Evolutionary conservation across 2,329 filamentous ascomycete species (phyloP).

Genomic region (Fusarium subglutinans): DNA sequence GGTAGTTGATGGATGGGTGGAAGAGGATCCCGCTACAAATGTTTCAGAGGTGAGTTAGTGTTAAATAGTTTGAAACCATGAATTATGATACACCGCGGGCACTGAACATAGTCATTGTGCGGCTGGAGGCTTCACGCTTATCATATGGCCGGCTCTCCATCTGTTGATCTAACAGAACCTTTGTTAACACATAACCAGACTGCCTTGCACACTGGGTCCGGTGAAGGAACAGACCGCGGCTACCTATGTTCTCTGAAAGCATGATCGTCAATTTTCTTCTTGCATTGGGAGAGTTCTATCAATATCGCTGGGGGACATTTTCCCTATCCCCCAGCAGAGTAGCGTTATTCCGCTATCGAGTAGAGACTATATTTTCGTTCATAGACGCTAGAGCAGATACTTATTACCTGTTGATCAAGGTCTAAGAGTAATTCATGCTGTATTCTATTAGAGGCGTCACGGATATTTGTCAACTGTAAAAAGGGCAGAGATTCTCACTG

Average conservation of each 20-base stretch:
- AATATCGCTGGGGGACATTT: too few relatives aligned
- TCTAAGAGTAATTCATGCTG: background rate
- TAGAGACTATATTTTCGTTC: background rate
- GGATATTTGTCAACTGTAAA: fast-evolving
- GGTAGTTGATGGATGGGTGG: background rate
- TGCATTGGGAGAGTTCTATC: background rate
- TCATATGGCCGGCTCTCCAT: background rate
- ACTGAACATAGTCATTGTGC: background rate
- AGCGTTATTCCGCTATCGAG: too few relatives aligned
- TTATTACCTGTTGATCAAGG: background rate
- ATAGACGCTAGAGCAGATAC: fast-evolving
- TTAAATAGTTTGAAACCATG: background rate
- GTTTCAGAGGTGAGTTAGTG: fast-evolving
- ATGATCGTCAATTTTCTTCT: fast-evolving
- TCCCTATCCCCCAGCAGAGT: too few relatives aligned
- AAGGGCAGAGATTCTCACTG: background rate
- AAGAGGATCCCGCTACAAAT: background rate
- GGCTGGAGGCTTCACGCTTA: fast-evolving
- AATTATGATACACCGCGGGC: fast-evolving
- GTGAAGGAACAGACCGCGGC: too few relatives aligned
- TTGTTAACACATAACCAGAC: background rate
- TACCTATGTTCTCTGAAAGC: background rate
- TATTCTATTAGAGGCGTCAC: background rate
- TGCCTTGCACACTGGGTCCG: background rate
- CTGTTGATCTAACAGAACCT: background rate